Evolutionary conservation across 176 grass and related monocot genomes (phyloP).

Genomic region (Hordeum marinum): DNA sequence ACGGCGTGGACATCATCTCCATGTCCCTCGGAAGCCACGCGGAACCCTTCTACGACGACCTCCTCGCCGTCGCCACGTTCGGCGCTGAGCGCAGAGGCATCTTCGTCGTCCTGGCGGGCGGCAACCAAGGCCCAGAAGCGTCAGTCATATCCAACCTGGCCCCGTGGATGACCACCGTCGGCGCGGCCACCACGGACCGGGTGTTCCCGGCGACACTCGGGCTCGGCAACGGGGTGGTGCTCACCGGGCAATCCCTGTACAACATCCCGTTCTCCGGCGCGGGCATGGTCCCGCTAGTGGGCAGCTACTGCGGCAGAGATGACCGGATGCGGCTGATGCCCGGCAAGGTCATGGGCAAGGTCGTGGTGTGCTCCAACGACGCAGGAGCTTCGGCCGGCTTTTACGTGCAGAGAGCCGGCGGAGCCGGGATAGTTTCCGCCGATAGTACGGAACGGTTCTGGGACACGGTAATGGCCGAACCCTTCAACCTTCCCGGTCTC

Average conservation of each 20-base stretch:
- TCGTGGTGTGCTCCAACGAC: background rate
- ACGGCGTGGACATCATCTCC: conserved; percentile 42
- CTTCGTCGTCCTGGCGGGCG: conserved; percentile 8
- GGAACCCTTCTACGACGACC: background rate
- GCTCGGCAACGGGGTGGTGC: conserved; percentile 7
- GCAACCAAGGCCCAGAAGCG: background rate
- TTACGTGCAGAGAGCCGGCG: conserved; percentile 16
- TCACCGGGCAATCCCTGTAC: conserved; percentile 19
- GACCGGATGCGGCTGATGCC: background rate
- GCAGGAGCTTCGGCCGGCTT: background rate
- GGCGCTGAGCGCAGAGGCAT: conserved; percentile 10
- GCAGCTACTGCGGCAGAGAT: rapidly evolving
- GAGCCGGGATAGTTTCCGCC: background rate
- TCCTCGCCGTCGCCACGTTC: conserved; percentile 15
- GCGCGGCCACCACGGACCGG: conserved; percentile 9
- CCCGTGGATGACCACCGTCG: conserved; percentile 31
- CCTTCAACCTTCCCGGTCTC: conserved; percentile 13
- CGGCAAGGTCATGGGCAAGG: conserved; percentile 19
- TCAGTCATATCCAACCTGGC: background rate
- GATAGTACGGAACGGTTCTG: background rate
- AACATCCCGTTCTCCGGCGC: background rate
- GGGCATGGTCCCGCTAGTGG: background rate
- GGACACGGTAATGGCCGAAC: background rate
- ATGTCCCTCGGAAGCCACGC: background rate
- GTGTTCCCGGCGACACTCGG: background rate